Evolutionary conservation across 306 rosid genomes (phyloP).

Genomic region (Argentina anserina): DNA sequence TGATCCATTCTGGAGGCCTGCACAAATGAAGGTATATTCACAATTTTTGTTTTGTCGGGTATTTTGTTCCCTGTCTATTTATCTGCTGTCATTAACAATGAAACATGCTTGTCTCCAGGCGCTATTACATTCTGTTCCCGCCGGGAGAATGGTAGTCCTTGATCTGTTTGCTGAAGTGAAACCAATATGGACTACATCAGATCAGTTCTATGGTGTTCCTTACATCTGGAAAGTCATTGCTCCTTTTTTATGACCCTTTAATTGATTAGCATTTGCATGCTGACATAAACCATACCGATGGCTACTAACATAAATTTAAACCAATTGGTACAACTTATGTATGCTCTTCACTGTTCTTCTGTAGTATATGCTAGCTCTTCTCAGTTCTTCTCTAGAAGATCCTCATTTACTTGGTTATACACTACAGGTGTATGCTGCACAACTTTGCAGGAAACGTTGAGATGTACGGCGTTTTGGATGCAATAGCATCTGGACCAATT

Average conservation of each 20-base stretch:
- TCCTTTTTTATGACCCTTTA: background rate
- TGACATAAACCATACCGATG: background rate
- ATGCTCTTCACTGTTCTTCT: background rate
- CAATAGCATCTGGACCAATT: constrained; percentile 80
- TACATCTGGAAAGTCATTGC: constrained; percentile 75
- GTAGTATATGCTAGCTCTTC: background rate
- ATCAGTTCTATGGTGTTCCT: constrained; percentile 87
- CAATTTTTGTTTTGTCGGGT: background rate
- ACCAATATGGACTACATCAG: constrained; percentile 75
- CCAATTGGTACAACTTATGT: background rate
- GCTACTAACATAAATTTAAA: background rate
- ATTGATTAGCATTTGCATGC: background rate
- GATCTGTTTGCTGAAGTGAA: constrained; percentile 92
- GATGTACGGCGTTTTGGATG: constrained; percentile 81
- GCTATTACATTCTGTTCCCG: constrained; percentile 78
- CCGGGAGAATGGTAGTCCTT: constrained; percentile 83
- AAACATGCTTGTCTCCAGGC: constrained; percentile 51
- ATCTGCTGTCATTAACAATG: constrained; percentile 20
- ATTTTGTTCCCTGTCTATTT: background rate
- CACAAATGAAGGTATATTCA: constrained; percentile 75
- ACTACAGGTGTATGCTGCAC: constrained; percentile 92
- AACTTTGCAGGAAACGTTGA: constrained; percentile 85
- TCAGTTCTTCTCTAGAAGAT: background rate
- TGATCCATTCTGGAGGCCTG: constrained; percentile 95
- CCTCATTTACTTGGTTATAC: constrained; percentile 15